These are phyloP conservation scores for Coleophoma cylindrospora DNA, from an alignment of 2,329 filamentous ascomycete species.

Conservation along the genomic window DNA sequence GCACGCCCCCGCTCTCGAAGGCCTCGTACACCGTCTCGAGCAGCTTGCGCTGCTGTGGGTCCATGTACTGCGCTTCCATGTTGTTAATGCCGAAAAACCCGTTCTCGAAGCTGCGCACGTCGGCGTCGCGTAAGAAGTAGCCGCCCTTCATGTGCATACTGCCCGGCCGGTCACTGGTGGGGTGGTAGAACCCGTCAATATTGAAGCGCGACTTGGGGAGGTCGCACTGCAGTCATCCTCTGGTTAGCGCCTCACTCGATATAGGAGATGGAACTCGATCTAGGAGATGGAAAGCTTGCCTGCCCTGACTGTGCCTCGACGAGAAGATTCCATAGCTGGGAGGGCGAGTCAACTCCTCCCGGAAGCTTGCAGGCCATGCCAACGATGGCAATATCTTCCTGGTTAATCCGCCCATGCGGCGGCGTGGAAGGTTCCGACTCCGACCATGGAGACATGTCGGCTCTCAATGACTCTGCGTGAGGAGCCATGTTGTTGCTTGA, in stretches of 20 bases:
- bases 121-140: slow-evolving; percentile 5
- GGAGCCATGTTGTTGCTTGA: too few relatives aligned
- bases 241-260: too few relatives aligned
- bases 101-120: slow-evolving; percentile 1
- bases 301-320: not conserved
- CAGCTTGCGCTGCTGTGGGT: slow-evolving; percentile 16
- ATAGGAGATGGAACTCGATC: too few relatives aligned
- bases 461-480: too few relatives aligned
- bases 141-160: slow-evolving; percentile 1
- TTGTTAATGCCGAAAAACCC: slow-evolving; percentile 6
- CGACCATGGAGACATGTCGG: too few relatives aligned
- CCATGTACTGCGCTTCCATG: slow-evolving; percentile 4
- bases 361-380: too few relatives aligned
- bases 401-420: too few relatives aligned
- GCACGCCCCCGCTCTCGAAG: slow-evolving; percentile 13
- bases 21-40: slow-evolving; percentile 16
- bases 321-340: not conserved
- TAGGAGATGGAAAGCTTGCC: too few relatives aligned
- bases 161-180: not conserved
- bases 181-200: slow-evolving; percentile 1
- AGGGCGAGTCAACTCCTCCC: not conserved
- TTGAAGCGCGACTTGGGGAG: not conserved
- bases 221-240: too few relatives aligned
- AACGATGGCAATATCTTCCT: too few relatives aligned
- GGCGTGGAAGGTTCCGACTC: too few relatives aligned